Evolutionary conservation across 257 asterid genomes (phyloP).

Genomic region (Avicennia marina): DNA sequence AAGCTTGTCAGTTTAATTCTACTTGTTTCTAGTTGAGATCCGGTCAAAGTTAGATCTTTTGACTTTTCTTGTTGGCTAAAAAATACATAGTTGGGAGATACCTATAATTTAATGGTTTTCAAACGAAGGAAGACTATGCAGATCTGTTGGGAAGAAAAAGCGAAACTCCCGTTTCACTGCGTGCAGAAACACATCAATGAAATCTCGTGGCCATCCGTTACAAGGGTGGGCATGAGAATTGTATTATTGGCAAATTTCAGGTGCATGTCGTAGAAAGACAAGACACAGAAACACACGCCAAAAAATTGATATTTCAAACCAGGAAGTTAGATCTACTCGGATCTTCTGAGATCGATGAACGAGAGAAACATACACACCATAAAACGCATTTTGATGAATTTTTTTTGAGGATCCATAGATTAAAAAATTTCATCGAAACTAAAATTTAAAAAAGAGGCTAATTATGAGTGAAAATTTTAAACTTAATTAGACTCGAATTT

Average conservation of each 20-base stretch:
- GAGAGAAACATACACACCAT: background rate
- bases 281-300: too few relatives aligned
- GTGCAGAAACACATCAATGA: background rate
- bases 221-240: too few relatives aligned
- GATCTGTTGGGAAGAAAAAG: conserved; percentile 30
- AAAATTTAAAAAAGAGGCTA: too few relatives aligned
- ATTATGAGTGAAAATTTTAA: too few relatives aligned
- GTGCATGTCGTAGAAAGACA: background rate
- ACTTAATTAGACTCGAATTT: too few relatives aligned
- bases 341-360: background rate
- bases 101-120: background rate
- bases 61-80: conserved; percentile 24
- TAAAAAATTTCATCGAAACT: too few relatives aligned
- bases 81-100: background rate
- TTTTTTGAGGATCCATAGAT: too few relatives aligned
- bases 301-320: background rate
- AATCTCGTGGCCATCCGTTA: background rate
- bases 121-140: conserved; percentile 17
- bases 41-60: conserved; percentile 25
- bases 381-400: too few relatives aligned
- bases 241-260: background rate
- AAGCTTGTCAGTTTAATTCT: background rate
- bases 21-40: conserved; percentile 23
- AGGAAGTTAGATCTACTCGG: background rate
- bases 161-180: conserved; percentile 1